Evolutionary conservation across 2,329 filamentous ascomycete species (phyloP).

Genomic region (Intubia oerlemansii): DNA sequence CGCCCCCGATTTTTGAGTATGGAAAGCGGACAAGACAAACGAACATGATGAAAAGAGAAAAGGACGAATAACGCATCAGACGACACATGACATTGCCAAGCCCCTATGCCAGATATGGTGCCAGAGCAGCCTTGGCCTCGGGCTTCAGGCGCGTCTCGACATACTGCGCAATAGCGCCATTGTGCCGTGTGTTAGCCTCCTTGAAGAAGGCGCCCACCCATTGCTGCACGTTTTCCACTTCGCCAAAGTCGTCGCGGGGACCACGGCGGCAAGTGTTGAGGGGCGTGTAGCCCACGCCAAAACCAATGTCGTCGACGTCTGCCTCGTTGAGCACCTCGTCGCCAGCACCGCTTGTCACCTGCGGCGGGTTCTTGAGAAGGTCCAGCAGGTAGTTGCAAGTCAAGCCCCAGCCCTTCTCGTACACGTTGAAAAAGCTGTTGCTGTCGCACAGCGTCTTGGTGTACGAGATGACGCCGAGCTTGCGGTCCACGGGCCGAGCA

Average conservation of each 20-base stretch:
- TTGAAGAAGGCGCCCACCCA: constrained; percentile 71
- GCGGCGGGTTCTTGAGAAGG: constrained; percentile 70
- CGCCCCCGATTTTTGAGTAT: no score
- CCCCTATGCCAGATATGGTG: constrained; percentile 27
- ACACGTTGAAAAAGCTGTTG: constrained; percentile 58
- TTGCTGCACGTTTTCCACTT: constrained; percentile 58
- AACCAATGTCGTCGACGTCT: constrained; percentile 86
- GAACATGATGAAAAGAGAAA: no score
- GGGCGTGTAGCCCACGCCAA: constrained; percentile 84
- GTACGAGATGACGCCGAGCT: constrained; percentile 79
- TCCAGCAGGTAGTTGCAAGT: constrained; percentile 81
- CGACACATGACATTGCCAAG: no score
- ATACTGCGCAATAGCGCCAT: constrained; percentile 48
- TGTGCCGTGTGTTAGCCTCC: constrained; percentile 52
- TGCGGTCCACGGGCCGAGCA: constrained; percentile 71
- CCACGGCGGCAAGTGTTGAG: constrained; percentile 73
- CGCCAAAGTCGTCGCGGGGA: constrained; percentile 62
- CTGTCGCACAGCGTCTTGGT: constrained; percentile 84
- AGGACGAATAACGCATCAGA: no score
- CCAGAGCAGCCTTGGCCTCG: constrained; percentile 33
- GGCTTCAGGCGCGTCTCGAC: constrained; percentile 48
- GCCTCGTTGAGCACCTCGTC: constrained; percentile 67
- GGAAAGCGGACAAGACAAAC: no score
- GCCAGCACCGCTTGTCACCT: constrained; percentile 38
- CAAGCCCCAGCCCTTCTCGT: constrained; percentile 76